A percentile compares a stretch with the other conserved stretches of the same genome.
Conservation (phyloP, 2,329 filamentous ascomycete genomes). For the Epichloe gansuensis region DNA sequence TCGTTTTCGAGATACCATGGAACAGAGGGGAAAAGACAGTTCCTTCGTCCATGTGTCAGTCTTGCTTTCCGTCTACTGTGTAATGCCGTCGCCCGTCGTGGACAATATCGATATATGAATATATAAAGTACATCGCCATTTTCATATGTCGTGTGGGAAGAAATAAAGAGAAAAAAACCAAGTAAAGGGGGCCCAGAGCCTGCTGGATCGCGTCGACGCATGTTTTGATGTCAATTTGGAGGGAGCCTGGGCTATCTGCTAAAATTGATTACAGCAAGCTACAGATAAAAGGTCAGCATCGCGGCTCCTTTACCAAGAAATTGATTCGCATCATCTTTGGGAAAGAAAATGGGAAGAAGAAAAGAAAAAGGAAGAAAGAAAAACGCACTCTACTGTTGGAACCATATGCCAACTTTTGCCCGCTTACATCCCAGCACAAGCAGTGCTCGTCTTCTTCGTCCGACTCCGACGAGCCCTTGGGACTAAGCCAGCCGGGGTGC, state of each 20-base stretch:
- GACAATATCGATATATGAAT: background rate
- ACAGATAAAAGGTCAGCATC: background rate
- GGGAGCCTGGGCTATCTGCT: constrained; percentile 21
- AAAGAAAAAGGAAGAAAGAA: background rate
- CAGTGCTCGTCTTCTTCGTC: constrained; percentile 52
- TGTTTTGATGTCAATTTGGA: background rate
- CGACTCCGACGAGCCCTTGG: constrained; percentile 36
- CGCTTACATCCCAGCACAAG: constrained; percentile 49
- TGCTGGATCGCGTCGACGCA: background rate
- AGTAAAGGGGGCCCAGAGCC: background rate
- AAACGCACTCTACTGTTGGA: constrained; percentile 47
- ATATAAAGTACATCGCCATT: background rate
- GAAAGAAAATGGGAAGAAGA: background rate
- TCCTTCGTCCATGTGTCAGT: background rate
- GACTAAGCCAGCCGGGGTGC: constrained; percentile 47
- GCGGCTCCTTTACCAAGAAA: background rate
- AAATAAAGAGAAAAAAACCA: background rate
- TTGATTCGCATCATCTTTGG: background rate
- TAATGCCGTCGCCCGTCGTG: background rate
- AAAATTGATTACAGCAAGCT: constrained; percentile 40
- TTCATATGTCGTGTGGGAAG: background rate
- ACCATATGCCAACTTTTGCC: constrained; percentile 51
- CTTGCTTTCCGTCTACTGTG: background rate
- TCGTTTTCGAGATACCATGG: background rate
- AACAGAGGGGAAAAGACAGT: background rate